Evolutionary conservation across 768 basidiomycete species (phyloP).

Genomic region (Serendipita sp.): DNA sequence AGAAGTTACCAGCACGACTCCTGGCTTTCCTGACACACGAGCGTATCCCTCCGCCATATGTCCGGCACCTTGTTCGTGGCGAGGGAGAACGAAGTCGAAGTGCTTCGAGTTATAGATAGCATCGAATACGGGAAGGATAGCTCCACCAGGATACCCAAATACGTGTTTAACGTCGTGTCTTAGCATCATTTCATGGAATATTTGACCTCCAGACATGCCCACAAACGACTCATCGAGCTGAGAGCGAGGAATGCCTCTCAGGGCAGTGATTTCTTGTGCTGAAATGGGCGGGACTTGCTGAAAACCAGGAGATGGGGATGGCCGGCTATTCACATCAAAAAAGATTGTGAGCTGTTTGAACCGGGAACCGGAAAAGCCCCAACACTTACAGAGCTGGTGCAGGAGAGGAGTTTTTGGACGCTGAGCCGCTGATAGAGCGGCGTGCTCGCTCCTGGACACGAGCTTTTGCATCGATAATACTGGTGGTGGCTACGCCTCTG

Average conservation of each 20-base stretch:
- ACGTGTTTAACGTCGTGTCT: slow-evolving; percentile 91
- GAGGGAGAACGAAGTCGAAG: slow-evolving; percentile 88
- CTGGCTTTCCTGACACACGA: slow-evolving; percentile 91
- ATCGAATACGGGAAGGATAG: slow-evolving; percentile 98
- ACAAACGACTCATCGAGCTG: slow-evolving; percentile 63
- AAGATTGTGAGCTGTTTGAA: background rate
- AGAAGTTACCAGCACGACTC: slow-evolving; percentile 94
- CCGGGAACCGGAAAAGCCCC: background rate
- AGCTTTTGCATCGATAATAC: slow-evolving; percentile 62
- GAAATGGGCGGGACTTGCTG: slow-evolving; percentile 14
- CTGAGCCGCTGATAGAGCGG: slow-evolving; percentile 48
- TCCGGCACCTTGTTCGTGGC: slow-evolving; percentile 96
- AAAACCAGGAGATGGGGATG: slow-evolving; percentile 39
- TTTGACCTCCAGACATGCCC: slow-evolving; percentile 88
- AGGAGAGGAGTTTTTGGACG: slow-evolving; percentile 41
- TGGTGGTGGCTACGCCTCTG: slow-evolving; percentile 4
- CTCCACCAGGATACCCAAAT: slow-evolving; percentile 96
- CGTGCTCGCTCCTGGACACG: slow-evolving; percentile 67
- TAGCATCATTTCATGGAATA: slow-evolving; percentile 99
- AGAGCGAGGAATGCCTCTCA: background rate
- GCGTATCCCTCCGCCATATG: slow-evolving; percentile 99
- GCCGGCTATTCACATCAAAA: slow-evolving; percentile 32
- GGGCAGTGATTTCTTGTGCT: slow-evolving; percentile 31
- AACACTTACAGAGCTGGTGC: slow-evolving; percentile 42
- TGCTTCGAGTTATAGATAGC: slow-evolving; percentile 93